These are phyloP conservation scores for Epichloe sibirici DNA, from an alignment of 2,329 filamentous ascomycete species.

Conservation along the genomic window DNA sequence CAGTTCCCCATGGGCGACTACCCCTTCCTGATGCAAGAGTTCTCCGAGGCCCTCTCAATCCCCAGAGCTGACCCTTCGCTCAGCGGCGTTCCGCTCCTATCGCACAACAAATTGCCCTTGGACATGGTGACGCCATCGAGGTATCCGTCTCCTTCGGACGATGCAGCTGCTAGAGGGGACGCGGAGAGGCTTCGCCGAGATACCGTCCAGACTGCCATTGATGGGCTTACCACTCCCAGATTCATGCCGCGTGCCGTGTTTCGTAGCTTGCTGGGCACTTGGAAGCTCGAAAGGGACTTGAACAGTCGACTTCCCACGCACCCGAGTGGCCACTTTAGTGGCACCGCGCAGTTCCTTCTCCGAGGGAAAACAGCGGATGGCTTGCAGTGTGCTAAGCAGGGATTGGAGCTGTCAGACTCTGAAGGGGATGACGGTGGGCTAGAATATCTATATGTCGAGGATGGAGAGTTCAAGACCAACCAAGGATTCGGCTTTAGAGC, in stretches of 20 bases:
- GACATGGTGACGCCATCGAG: conserved; percentile 45
- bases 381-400: conserved; percentile 20
- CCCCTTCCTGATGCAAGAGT: conserved; percentile 60
- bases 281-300: conserved; percentile 50
- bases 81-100: conserved; percentile 18
- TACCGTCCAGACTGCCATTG: conserved; percentile 29
- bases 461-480: conserved; percentile 50
- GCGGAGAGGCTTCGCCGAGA: conserved; percentile 32
- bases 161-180: conserved; percentile 24
- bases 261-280: conserved; percentile 56
- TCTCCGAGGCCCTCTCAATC: conserved; percentile 47
- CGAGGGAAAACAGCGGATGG: conserved; percentile 46
- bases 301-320: conserved; percentile 41
- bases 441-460: conserved; percentile 59
- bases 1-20: conserved; percentile 85
- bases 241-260: conserved; percentile 59
- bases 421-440: conserved; percentile 24
- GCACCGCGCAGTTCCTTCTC: conserved; percentile 52
- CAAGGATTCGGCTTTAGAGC: conserved; percentile 46
- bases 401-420: background rate
- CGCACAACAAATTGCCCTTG: conserved; percentile 31
- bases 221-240: conserved; percentile 28
- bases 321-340: conserved; percentile 52
- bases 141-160: conserved; percentile 30
- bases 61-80: conserved; percentile 22